phyloP scores from a whole-genome alignment of 164 flowering plant species.

The Houttuynia cordata region DNA sequence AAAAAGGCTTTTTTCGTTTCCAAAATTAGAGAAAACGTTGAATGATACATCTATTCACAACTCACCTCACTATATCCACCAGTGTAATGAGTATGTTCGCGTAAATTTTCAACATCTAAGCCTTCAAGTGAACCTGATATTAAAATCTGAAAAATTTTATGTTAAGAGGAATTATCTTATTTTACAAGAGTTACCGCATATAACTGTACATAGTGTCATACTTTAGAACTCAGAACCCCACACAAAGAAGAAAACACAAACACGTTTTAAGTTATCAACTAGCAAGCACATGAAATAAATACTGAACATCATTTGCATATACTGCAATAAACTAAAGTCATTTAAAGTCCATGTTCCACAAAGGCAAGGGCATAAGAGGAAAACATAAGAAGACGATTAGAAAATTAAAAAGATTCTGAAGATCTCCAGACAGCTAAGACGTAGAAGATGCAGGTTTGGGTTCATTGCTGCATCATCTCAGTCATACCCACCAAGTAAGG shows the following conservation, averaged over 20 bases:
- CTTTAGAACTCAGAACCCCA: neutral
- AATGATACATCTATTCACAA: constrained; percentile 1
- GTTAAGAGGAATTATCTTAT: neutral
- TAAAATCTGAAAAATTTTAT: constrained; percentile 39
- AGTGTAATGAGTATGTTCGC: constrained; percentile 53
- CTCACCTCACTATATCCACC: constrained; percentile 85
- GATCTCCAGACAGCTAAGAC: too few species aligned
- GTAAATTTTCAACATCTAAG: constrained; percentile 73
- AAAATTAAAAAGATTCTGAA: too few species aligned
- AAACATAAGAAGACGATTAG: too few species aligned
- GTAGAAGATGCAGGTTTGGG: too few species aligned
- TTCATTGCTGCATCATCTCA: too few species aligned
- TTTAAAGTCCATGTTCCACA: too few species aligned
- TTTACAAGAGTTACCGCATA: neutral
- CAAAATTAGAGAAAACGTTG: neutral
- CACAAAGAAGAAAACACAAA: too few species aligned
- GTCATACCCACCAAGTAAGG: too few species aligned
- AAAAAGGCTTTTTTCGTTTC: neutral
- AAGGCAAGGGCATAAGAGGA: too few species aligned
- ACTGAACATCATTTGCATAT: too few species aligned
- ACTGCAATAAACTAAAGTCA: too few species aligned
- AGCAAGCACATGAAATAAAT: too few species aligned
- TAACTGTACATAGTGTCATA: neutral
- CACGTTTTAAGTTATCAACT: neutral
- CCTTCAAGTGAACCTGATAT: constrained; percentile 93